A percentile compares a stretch with the other conserved stretches of the same genome.
Conservation (phyloP, 2,329 filamentous ascomycete genomes). For the Colletotrichum noveboracense region DNA sequence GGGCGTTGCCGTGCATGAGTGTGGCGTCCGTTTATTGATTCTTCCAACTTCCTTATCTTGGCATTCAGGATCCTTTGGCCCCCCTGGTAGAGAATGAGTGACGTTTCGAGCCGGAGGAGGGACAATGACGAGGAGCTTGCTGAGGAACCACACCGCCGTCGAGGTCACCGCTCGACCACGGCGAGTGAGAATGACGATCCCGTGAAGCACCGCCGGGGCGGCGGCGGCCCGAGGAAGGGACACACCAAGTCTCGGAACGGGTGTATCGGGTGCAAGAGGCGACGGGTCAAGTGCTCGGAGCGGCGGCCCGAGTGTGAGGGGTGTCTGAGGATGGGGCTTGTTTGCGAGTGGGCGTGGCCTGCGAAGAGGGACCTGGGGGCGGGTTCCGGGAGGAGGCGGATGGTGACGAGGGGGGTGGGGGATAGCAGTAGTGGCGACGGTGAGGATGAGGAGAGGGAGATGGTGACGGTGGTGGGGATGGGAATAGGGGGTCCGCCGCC, state of each 20-base stretch:
- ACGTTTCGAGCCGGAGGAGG: background rate
- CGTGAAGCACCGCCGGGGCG: background rate
- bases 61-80: background rate
- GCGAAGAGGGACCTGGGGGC: slow-evolving; percentile 17
- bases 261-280: slow-evolving; percentile 35
- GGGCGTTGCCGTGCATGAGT: rapidly evolving
- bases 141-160: rapidly evolving
- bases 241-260: slow-evolving; percentile 39
- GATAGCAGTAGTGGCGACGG: background rate
- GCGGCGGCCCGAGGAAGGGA: slow-evolving; percentile 36
- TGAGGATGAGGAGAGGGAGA: background rate
- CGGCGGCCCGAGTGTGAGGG: slow-evolving; percentile 36
- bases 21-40: background rate
- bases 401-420: background rate
- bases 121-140: background rate
- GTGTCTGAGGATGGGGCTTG: slow-evolving; percentile 39
- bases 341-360: slow-evolving; percentile 38
- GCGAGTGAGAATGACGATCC: background rate
- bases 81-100: background rate
- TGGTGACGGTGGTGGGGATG: background rate
- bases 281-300: slow-evolving; percentile 52
- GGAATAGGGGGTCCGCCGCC: background rate
- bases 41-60: background rate
- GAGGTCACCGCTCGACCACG: background rate
- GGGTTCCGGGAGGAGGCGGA: background rate